Evolutionary conservation across 2,329 filamentous ascomycete species (phyloP), one percentile per base, ranked within the genome.

Genomic region (Pseudogymnoascus pannorum): DNA sequence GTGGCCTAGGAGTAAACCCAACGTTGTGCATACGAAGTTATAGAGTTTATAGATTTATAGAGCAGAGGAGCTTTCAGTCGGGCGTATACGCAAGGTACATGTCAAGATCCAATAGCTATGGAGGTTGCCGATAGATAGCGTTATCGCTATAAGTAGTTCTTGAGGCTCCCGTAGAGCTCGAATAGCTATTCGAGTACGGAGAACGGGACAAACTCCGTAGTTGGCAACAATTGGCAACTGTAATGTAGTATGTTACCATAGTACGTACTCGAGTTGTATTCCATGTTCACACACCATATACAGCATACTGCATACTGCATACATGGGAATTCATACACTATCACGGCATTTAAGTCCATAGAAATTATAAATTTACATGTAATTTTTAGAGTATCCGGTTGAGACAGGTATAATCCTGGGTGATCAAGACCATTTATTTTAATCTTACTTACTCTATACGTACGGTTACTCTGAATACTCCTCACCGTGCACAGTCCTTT

Each of bases 1-100:
- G 79, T 72, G 81, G 83, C 71, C 81, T 71, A 64, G 72, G 57
- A 58, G 57, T 38, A 40, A 58, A 58, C 9, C 57, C 57, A 58
- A 58, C 57, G 57, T 36, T 36, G 57, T 58, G 57, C 57, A 58
- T 58, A 38, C 31, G 36, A 40, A 58, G 20, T 24, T 58, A 58
- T 31, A 20, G n/a, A 40, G 26, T 11, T 54, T 54, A 54, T 8
- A 26, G 9, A 31, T 2, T 11, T 57, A 24, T 54, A 54, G 18
- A 31, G 29, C 24, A 22, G 42, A 58, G 31, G 38, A 40, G 31
- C 57, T 58, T 58, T 38, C 22, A 22, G 31, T 24, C 24, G 26
- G 26, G 26, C 48, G 48, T 51, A 31, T 31, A 54, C 48, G 26
- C 48, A 54, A 54, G 48, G 48, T 54, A 54, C 48, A 54, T 54